These are phyloP conservation scores for Aspergillus avenaceus DNA, from an alignment of 495 filamentous ascomycete genomes.

Conservation along the genomic window DNA sequence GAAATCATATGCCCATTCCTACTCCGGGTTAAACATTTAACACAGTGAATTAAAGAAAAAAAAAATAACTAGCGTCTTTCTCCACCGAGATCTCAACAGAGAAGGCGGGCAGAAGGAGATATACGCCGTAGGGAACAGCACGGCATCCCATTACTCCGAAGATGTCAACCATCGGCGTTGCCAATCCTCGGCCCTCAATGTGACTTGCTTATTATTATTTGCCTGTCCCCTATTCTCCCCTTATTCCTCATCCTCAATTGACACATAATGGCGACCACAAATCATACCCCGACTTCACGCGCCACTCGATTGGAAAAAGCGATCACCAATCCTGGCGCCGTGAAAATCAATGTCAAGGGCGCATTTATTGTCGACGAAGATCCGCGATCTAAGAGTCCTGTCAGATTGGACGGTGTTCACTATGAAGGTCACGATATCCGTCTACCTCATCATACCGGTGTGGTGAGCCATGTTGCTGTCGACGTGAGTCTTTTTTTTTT, in stretches of 20 bases:
- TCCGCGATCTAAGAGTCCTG: constrained; percentile 45
- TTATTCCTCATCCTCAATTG: background rate
- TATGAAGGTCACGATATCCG: constrained; percentile 89
- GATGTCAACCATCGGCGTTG: constrained; percentile 1
- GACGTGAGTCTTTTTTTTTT: constrained; percentile 61
- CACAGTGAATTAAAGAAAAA: constrained; percentile 5
- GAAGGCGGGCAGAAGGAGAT: constrained; percentile 43
- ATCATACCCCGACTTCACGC: constrained; percentile 18
- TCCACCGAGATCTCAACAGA: constrained; percentile 15
- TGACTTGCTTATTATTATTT: background rate
- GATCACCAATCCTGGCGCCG: constrained; percentile 76
- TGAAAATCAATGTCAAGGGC: constrained; percentile 91
- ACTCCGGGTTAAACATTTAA: too few species aligned
- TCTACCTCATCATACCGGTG: constrained; percentile 87
- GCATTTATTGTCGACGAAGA: constrained; percentile 93
- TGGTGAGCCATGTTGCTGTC: constrained; percentile 93
- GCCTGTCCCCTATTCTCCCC: background rate
- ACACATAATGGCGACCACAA: constrained; percentile 18
- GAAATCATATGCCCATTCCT: too few species aligned
- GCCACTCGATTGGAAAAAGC: constrained; percentile 54
- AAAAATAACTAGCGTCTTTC: too few species aligned
- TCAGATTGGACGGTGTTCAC: constrained; percentile 55
- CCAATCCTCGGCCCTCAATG: background rate
- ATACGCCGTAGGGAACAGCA: constrained; percentile 48
- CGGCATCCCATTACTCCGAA: constrained; percentile 24